A percentile compares a stretch with the other conserved stretches of the same genome.
Conservation (phyloP, 805 yeast species). For the Kodamaea nitidulidarum region DNA sequence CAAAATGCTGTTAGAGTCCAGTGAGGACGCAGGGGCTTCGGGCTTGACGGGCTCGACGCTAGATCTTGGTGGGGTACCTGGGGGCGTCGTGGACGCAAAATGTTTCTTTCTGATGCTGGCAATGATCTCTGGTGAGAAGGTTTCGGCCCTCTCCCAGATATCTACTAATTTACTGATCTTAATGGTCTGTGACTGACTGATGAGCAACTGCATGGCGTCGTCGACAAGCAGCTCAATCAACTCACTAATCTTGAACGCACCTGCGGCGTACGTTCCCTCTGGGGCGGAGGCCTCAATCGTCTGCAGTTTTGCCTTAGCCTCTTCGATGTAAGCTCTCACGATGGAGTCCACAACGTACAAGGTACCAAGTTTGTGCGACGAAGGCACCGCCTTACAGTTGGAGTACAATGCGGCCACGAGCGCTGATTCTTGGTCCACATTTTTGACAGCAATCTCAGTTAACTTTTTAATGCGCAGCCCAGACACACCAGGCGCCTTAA, state of each 20-base stretch:
- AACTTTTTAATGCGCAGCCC: conserved; percentile 90
- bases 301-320: conserved; percentile 55
- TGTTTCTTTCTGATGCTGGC: conserved; percentile 53
- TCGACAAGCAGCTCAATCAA: conserved; percentile 61
- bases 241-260: conserved; percentile 60
- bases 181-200: conserved; percentile 51
- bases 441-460: conserved; percentile 70
- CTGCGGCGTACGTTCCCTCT: conserved; percentile 73
- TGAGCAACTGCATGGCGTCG: conserved; percentile 55
- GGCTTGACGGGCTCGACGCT: conserved; percentile 23
- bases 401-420: conserved; percentile 56
- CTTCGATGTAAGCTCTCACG: conserved; percentile 79
- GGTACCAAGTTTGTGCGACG: conserved; percentile 83
- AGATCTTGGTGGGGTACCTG: conserved; percentile 50
- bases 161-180: conserved; percentile 82
- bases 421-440: conserved; percentile 55
- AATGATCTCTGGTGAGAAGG: conserved; percentile 61
- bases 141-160: conserved; percentile 85
- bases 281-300: conserved; percentile 46
- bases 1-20: conserved; percentile 58
- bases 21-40: conserved; percentile 5
- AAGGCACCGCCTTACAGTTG: conserved; percentile 68
- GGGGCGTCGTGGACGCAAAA: conserved; percentile 67
- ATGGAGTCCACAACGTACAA: conserved; percentile 90
- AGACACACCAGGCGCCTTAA: conserved; percentile 88